Percentiles rank a stretch among this genome's conserved stretches.
These are phyloP conservation scores for Thelonectria discophora DNA, from an alignment of 2,329 filamentous ascomycete genomes.

Conservation along the genomic window DNA sequence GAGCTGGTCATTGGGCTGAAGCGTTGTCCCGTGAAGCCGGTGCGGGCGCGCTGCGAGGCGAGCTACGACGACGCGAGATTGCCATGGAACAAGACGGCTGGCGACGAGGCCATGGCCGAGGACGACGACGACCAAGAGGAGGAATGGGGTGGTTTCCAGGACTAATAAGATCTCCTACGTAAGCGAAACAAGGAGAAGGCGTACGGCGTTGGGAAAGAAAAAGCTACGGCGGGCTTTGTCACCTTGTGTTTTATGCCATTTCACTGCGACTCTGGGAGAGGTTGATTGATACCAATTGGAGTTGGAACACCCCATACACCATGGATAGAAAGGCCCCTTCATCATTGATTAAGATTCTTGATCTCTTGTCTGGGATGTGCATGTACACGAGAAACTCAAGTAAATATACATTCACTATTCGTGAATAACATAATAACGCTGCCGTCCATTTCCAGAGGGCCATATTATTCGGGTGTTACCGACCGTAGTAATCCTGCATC, in stretches of 20 bases:
- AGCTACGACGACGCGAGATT: constrained; percentile 78
- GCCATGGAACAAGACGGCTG: constrained; percentile 59
- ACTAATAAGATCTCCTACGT: constrained; percentile 54
- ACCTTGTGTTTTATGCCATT: constrained; percentile 23
- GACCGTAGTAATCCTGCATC: neutral
- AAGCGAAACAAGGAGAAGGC: constrained; percentile 23
- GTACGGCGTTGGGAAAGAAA: constrained; percentile 41
- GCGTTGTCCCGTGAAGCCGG: constrained; percentile 72
- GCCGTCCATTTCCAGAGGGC: neutral
- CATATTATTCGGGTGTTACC: neutral
- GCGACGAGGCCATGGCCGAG: constrained; percentile 43
- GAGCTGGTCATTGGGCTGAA: constrained; percentile 65
- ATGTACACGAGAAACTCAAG: neutral
- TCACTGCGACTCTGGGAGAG: constrained; percentile 15
- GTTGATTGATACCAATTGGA: constrained; percentile 40
- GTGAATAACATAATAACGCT: neutral
- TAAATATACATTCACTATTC: neutral
- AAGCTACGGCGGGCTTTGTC: constrained; percentile 19
- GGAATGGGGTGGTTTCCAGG: constrained; percentile 75
- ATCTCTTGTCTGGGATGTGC: neutral
- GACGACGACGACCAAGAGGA: constrained; percentile 51
- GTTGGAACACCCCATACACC: constrained; percentile 28
- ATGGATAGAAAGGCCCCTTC: constrained; percentile 14
- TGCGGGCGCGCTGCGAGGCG: constrained; percentile 75
- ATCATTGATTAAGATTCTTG: constrained; percentile 2